phyloP scores from a whole-genome alignment of 768 basidiomycete species.

The Pleurotus platypus region DNA sequence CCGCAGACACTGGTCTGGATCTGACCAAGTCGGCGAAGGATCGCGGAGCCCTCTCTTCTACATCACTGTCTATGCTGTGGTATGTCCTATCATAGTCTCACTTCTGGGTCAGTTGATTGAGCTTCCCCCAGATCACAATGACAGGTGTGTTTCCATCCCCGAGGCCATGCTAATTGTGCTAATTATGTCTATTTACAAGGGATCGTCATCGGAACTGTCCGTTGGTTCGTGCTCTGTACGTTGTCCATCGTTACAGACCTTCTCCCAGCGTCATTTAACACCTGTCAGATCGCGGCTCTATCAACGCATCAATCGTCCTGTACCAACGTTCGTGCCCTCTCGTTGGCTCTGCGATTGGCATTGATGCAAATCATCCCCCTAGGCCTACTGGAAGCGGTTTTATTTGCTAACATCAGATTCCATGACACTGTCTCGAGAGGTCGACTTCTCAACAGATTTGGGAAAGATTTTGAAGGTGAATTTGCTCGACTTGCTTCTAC shows the following conservation, averaged over 20 bases:
- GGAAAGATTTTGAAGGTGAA: slow-evolving; percentile 83
- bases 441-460: slow-evolving; percentile 77
- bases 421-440: slow-evolving; percentile 88
- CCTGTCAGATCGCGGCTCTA: slow-evolving; percentile 65
- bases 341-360: background rate
- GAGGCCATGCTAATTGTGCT: background rate
- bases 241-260: slow-evolving; percentile 4
- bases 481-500: slow-evolving; percentile 13
- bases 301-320: slow-evolving; percentile 73
- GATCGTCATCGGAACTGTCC: slow-evolving; percentile 48
- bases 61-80: slow-evolving; percentile 67
- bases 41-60: slow-evolving; percentile 53
- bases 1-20: slow-evolving; percentile 53
- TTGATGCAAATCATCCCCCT: background rate
- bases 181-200: slow-evolving; percentile 13
- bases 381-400: slow-evolving; percentile 71
- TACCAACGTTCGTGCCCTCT: slow-evolving; percentile 52
- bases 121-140: slow-evolving; percentile 22
- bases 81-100: slow-evolving; percentile 34
- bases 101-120: slow-evolving; percentile 6
- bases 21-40: slow-evolving; percentile 34
- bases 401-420: slow-evolving; percentile 89
- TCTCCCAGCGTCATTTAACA: slow-evolving; percentile 6
- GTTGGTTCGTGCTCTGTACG: slow-evolving; percentile 73
- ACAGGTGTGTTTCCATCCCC: slow-evolving; percentile 27